These are phyloP conservation scores for Nannizzia gypsea DNA, from an alignment of 2,329 filamentous ascomycete genomes.

Conservation along the genomic window DNA sequence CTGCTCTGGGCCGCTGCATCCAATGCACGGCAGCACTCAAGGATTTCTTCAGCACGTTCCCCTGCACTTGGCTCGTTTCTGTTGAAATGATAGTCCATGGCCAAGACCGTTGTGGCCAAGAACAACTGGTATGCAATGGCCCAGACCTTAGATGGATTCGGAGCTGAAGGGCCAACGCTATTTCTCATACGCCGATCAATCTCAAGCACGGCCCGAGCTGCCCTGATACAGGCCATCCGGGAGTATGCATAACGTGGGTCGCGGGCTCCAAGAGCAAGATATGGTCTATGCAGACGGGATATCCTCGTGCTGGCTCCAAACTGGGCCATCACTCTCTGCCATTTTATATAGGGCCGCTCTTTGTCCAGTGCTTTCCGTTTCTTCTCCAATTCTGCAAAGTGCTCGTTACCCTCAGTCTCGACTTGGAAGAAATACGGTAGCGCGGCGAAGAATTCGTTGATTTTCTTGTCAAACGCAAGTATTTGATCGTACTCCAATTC, in stretches of 20 bases:
- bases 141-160: conserved; percentile 22
- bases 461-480: conserved; percentile 27
- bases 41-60: conserved; percentile 26
- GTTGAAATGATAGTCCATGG: conserved; percentile 33
- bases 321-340: conserved; percentile 27
- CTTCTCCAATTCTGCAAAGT: neutral
- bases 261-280: conserved; percentile 28
- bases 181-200: conserved; percentile 18
- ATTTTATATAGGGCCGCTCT: conserved; percentile 21
- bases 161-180: conserved; percentile 13
- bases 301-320: conserved; percentile 27
- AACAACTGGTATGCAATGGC: conserved; percentile 31
- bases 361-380: conserved; percentile 22
- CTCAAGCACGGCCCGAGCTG: conserved; percentile 29
- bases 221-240: conserved; percentile 26
- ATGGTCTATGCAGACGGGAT: conserved; percentile 31
- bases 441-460: conserved; percentile 22
- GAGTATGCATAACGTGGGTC: conserved; percentile 30
- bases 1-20: neutral
- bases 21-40: conserved; percentile 29
- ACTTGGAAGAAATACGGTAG: conserved; percentile 29
- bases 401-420: conserved; percentile 21
- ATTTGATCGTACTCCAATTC: conserved; percentile 28
- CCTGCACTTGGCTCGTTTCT: conserved; percentile 28
- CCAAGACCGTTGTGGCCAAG: conserved; percentile 29